These are phyloP conservation scores for Carnegiea gigantea DNA, from an alignment of 179 eudicot genomes.

Conservation along the genomic window DNA sequence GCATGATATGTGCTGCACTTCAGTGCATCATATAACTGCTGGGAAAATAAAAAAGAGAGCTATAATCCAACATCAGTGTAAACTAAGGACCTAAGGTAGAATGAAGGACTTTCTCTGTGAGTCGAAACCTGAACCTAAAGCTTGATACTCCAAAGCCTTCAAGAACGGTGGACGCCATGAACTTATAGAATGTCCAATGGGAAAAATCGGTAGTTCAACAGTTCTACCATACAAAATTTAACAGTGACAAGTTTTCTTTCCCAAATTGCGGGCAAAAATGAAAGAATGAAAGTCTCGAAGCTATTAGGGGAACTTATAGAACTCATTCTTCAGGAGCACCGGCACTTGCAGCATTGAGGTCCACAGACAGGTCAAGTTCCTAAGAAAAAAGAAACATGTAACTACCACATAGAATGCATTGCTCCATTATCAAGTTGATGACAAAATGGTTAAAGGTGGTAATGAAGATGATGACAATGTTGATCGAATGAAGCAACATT, in stretches of 20 bases:
- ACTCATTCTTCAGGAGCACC: constrained; percentile 43
- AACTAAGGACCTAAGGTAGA: not conserved
- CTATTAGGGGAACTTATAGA: not conserved
- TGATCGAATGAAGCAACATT: not conserved
- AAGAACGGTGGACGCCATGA: not conserved
- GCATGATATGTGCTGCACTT: not conserved
- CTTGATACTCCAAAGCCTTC: not conserved
- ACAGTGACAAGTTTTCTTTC: constrained; percentile 8
- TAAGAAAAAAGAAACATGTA: constrained; percentile 21
- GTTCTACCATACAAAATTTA: constrained; percentile 15
- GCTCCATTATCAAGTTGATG: not conserved
- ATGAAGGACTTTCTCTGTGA: not conserved
- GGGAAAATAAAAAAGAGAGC: not conserved
- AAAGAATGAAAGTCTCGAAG: not conserved
- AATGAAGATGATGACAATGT: not conserved
- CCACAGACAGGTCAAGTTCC: constrained; percentile 71
- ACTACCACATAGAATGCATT: not conserved
- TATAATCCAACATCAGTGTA: not conserved
- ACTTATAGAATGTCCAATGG: not conserved
- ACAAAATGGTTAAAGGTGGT: not conserved
- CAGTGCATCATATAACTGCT: not conserved
- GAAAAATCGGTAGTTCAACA: constrained; percentile 14
- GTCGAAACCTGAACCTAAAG: not conserved
- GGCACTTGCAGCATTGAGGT: constrained; percentile 72
- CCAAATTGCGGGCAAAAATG: not conserved